Conservation (phyloP, 2,329 filamentous ascomycete species). For the Pleochaeta shiraiana region DNA sequence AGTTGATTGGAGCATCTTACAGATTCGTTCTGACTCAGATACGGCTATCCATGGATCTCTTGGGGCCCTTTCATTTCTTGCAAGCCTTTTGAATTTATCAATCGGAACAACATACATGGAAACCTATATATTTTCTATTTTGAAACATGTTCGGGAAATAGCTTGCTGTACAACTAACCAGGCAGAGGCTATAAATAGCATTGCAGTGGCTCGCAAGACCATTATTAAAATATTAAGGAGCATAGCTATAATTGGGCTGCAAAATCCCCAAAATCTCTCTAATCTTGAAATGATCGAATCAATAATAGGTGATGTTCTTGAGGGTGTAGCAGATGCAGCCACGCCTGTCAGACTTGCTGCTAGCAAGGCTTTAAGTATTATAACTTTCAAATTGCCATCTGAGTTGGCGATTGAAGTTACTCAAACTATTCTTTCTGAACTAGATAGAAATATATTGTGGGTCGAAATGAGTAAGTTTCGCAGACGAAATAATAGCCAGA, state of each 20-base stretch:
- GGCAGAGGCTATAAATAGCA: conserved; percentile 36
- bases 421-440: conserved; percentile 59
- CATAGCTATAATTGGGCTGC: conserved; percentile 37
- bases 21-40: conserved; percentile 25
- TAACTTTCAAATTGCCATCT: conserved; percentile 56
- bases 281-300: conserved; percentile 43
- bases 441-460: conserved; percentile 31
- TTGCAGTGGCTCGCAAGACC: conserved; percentile 61
- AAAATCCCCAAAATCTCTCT: conserved; percentile 6
- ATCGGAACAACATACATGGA: conserved; percentile 56
- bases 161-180: conserved; percentile 27
- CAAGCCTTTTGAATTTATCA: conserved; percentile 46
- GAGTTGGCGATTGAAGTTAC: conserved; percentile 76
- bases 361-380: conserved; percentile 77
- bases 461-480: conserved; percentile 21
- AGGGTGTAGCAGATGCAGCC: conserved; percentile 63
- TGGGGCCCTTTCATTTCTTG: conserved; percentile 59
- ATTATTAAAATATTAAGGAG: conserved; percentile 70
- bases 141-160: conserved; percentile 38
- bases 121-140: conserved; percentile 41
- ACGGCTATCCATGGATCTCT: conserved; percentile 42
- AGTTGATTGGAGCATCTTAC: conserved; percentile 37
- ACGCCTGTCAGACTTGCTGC: conserved; percentile 79
- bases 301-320: conserved; percentile 61
- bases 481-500: not conserved